Evolutionary conservation across 257 asterid genomes (phyloP).

Genomic region (Perilla frutescens): DNA sequence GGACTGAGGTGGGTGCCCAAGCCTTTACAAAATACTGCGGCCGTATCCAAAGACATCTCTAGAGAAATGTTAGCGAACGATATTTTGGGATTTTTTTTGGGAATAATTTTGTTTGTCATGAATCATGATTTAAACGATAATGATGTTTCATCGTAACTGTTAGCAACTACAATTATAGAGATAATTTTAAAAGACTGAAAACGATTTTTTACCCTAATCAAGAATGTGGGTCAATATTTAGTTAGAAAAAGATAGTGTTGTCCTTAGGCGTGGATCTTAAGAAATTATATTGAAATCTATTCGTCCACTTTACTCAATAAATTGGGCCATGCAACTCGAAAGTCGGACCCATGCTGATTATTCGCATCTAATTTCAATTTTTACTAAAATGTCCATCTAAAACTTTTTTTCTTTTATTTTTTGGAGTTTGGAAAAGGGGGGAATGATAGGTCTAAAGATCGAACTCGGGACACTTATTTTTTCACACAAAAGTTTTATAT

Average conservation of each 20-base stretch:
- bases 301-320: conserved; percentile 39
- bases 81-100: too few species aligned
- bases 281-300: conserved; percentile 26
- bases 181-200: not conserved
- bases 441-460: too few species aligned
- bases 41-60: too few species aligned
- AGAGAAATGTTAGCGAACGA: too few species aligned
- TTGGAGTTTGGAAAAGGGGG: too few species aligned
- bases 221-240: conserved; percentile 35
- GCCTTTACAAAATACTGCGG: too few species aligned
- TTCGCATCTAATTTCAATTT: not conserved
- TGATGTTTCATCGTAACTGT: too few species aligned
- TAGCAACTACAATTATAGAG: not conserved
- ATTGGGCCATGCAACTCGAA: conserved; percentile 9
- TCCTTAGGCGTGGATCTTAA: conserved; percentile 40
- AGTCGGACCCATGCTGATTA: conserved; percentile 29
- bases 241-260: conserved; percentile 29
- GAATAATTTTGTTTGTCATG: too few species aligned
- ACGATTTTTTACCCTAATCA: not conserved
- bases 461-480: too few species aligned
- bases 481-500: too few species aligned
- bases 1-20: too few species aligned
- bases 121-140: too few species aligned
- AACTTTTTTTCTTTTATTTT: not conserved
- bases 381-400: conserved; percentile 19